phyloP scores from a whole-genome alignment of 352 stramenopile species.

The Globisporangium abappressorium region DNA sequence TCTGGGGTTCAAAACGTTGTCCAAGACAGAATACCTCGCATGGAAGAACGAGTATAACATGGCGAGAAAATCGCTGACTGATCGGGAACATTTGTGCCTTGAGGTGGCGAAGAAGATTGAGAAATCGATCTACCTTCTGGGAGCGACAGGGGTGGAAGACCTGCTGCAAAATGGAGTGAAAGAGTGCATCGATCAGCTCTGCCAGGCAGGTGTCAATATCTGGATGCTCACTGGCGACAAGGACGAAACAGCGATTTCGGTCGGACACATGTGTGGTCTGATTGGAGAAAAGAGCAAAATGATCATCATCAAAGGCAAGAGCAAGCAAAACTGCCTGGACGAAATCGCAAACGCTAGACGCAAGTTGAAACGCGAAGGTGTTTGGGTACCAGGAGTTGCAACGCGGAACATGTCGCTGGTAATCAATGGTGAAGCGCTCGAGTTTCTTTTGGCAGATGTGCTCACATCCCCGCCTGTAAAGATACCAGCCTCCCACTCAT shows the following conservation, averaged over 20 bases:
- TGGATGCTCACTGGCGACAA: constrained; percentile 99
- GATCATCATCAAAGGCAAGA: constrained; percentile 82
- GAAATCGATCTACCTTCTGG: constrained; percentile 86
- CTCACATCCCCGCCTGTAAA: constrained; percentile 15
- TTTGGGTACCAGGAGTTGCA: constrained; percentile 74
- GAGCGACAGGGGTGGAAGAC: constrained; percentile 97
- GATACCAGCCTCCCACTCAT: background rate
- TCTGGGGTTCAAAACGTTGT: constrained; percentile 73
- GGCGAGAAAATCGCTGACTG: constrained; percentile 59
- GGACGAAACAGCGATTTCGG: constrained; percentile 98
- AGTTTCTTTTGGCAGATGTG: constrained; percentile 58
- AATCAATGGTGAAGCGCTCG: constrained; percentile 80
- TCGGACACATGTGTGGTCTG: constrained; percentile 95
- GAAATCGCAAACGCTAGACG: constrained; percentile 72
- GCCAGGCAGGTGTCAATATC: constrained; percentile 96
- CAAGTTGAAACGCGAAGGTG: constrained; percentile 73
- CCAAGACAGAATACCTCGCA: constrained; percentile 43
- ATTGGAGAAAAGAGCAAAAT: constrained; percentile 77
- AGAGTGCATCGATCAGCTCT: constrained; percentile 94
- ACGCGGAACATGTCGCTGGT: constrained; percentile 76
- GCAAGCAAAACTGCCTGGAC: constrained; percentile 72
- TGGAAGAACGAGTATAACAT: constrained; percentile 81
- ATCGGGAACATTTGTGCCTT: constrained; percentile 61
- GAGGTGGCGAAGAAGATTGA: constrained; percentile 78
- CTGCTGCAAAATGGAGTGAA: constrained; percentile 95